Conservation (phyloP, 2,329 filamentous ascomycete genomes). For the Elsinoe australis region DNA sequence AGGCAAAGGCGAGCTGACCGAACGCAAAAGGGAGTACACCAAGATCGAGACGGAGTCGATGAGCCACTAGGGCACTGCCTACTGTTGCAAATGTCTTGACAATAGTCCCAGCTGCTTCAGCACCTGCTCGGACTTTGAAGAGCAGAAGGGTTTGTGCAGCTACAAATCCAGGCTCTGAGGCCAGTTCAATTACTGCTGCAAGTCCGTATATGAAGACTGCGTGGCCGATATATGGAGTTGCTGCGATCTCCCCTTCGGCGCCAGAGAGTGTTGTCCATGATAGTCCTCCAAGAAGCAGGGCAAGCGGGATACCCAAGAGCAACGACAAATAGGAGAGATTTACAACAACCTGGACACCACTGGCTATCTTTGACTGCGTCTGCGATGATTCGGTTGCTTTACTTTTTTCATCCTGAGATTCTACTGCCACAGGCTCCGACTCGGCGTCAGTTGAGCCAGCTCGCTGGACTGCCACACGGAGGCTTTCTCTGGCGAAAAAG, state of each 20-base stretch:
- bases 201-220: slow-evolving; percentile 49
- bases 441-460: slow-evolving; percentile 28
- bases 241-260: neutral
- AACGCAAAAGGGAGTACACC: slow-evolving; percentile 84
- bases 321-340: slow-evolving; percentile 82
- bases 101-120: slow-evolving; percentile 77
- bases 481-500: slow-evolving; percentile 85
- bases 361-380: slow-evolving; percentile 24
- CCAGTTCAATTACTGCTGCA: slow-evolving; percentile 63
- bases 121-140: slow-evolving; percentile 70
- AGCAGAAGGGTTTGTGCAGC: slow-evolving; percentile 73
- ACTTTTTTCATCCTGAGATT: neutral
- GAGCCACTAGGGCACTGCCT: slow-evolving; percentile 58
- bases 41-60: slow-evolving; percentile 44
- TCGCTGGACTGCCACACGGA: slow-evolving; percentile 85
- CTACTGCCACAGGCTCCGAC: neutral
- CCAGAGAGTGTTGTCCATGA: slow-evolving; percentile 49
- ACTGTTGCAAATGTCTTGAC: slow-evolving; percentile 70
- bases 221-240: slow-evolving; percentile 56
- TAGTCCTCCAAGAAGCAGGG: slow-evolving; percentile 55
- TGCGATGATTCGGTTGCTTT: neutral
- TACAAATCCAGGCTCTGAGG: slow-evolving; percentile 83
- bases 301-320: slow-evolving; percentile 57
- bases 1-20: slow-evolving; percentile 72
- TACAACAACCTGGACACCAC: slow-evolving; percentile 63